These are phyloP conservation scores for Camellia oleifera DNA, from an alignment of 179 eudicot genomes.

Conservation along the genomic window DNA sequence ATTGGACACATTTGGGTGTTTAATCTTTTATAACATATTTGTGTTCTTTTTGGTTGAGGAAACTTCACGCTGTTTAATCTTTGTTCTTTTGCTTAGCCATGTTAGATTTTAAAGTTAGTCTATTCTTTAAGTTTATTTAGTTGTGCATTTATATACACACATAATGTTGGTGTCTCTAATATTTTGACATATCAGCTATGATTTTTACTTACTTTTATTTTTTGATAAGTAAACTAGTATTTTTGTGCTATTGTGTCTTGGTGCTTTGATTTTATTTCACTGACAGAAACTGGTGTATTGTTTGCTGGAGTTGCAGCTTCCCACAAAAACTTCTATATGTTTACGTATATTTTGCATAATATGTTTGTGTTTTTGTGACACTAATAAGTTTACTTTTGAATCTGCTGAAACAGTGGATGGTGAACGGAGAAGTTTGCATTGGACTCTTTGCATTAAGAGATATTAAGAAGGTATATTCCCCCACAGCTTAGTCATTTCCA, in stretches of 20 bases:
- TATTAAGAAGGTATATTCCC: conserved; percentile 65
- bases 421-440: conserved; percentile 95
- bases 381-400: conserved; percentile 7
- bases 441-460: conserved; percentile 85
- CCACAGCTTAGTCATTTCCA: background rate
- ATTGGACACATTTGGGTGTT: background rate
- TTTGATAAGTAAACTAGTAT: too few relatives aligned
- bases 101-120: too few relatives aligned
- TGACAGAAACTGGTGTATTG: background rate
- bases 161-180: too few relatives aligned
- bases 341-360: background rate
- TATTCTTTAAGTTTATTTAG: too few relatives aligned
- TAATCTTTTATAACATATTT: background rate
- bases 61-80: background rate
- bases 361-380: background rate
- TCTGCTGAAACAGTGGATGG: conserved; percentile 82
- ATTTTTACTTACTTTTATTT: too few relatives aligned
- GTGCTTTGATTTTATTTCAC: background rate
- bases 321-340: background rate
- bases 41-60: background rate
- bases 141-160: too few relatives aligned
- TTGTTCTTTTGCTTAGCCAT: too few relatives aligned
- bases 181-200: too few relatives aligned
- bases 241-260: too few relatives aligned
- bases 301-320: conserved; percentile 9